phyloP scores from a whole-genome alignment of 2,329 filamentous ascomycete genomes.

The Aspergillus tanneri region DNA sequence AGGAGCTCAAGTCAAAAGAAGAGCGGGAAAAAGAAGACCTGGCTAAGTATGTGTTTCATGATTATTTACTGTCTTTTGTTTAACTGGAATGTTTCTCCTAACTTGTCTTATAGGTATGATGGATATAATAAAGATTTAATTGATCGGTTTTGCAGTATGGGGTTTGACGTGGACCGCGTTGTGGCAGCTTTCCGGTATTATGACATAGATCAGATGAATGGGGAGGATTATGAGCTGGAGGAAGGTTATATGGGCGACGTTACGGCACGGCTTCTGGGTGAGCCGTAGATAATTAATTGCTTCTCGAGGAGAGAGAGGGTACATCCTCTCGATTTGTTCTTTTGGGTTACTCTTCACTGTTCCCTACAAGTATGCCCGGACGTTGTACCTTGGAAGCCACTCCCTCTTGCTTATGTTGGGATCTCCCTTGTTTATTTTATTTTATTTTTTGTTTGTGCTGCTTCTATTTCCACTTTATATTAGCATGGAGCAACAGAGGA shows the following conservation, averaged over 20 bases:
- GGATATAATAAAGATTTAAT: conserved; percentile 85
- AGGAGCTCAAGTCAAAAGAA: conserved; percentile 55
- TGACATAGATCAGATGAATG: conserved; percentile 74
- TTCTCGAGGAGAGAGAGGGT: too few species aligned
- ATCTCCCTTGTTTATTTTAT: background rate
- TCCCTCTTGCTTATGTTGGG: too few species aligned
- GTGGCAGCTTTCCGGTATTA: conserved; percentile 80
- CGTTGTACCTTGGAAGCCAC: conserved; percentile 35
- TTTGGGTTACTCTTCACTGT: too few species aligned
- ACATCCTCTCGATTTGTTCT: too few species aligned
- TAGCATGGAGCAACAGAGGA: background rate
- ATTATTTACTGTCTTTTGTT: background rate
- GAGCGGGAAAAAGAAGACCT: conserved; percentile 58
- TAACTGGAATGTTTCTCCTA: conserved; percentile 26
- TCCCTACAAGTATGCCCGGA: too few species aligned
- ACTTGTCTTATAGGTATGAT: conserved; percentile 61
- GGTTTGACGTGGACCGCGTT: conserved; percentile 83
- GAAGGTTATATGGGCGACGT: conserved; percentile 89
- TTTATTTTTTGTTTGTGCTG: conserved; percentile 6
- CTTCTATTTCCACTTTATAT: conserved; percentile 1
- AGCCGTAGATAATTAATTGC: conserved; percentile 62
- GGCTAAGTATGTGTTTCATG: conserved; percentile 47
- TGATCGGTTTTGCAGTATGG: conserved; percentile 84
- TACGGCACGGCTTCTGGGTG: conserved; percentile 78
- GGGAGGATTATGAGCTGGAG: conserved; percentile 81